Evolutionary conservation across 371 early-diverging fungal genomes (phyloP), one percentile per base, ranked within the genome.

Genomic region (Rhizopus sp.): DNA sequence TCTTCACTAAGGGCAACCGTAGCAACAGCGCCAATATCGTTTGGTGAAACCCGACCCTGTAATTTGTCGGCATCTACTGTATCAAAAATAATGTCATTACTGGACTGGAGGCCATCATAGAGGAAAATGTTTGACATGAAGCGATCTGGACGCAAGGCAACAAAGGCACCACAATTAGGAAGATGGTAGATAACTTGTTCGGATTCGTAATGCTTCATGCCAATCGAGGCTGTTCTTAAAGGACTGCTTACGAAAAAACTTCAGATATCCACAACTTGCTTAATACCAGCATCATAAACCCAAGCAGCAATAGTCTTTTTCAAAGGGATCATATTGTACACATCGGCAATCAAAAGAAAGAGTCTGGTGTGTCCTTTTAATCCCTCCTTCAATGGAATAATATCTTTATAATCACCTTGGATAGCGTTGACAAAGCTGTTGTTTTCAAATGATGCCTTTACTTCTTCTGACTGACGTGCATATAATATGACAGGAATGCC

Each of bases 221-320:
- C 59, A 34, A 68, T 54, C 13, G 42, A 41, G 0, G 35, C 51
- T 0, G 29, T n/a, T 54, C 69, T 56, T 61, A 63, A 75, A 3
- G 66, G 63, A 7, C 41, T 8, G n/a, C 59, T 55, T 8, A 54
- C 62, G 2, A 47, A 23, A 0, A 39, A 29, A 17, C 64, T 65
- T 0, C 69, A 76, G 5, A 76, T 54, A 42, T 70, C 66, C 3
- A 76, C 68, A 0, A 76, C 49, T 50, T 76, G 77, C 15, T 64
- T 40, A 0, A 76, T 59, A 16, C 71, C 73, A 3, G 73, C 65
- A 10, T 31, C 62, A 45, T 70, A 72, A 7, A 64, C 66, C 3
- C 44, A 47, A 1, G 33, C 48, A 0, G 72, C 62, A 49, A 56
- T 42, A 0, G 48, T 47, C 3, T 29, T 13, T 44, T 70, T 69